phyloP scores from a whole-genome alignment of 768 basidiomycete species.

The Mycena alexandri region DNA sequence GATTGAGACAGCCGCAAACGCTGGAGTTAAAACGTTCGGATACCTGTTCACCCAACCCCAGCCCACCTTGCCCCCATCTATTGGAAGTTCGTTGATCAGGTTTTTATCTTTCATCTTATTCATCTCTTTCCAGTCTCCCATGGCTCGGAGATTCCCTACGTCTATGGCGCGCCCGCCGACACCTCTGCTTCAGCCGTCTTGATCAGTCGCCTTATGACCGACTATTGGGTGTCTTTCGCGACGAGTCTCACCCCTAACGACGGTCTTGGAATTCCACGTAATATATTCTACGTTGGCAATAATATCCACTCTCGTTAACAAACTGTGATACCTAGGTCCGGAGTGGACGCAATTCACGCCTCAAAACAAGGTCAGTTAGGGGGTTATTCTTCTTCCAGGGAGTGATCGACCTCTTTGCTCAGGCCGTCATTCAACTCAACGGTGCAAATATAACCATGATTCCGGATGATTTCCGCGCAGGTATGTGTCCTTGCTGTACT shows the following conservation, averaged over 20 bases:
- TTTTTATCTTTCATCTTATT: background rate
- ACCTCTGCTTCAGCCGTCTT: constrained; percentile 41
- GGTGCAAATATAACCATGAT: constrained; percentile 39
- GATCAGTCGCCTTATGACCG: constrained; percentile 52
- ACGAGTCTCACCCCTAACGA: constrained; percentile 57
- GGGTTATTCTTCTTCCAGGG: background rate
- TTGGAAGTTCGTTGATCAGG: constrained; percentile 45
- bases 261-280: constrained; percentile 47
- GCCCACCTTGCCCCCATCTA: constrained; percentile 29
- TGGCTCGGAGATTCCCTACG: constrained; percentile 50
- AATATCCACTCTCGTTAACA: no score
- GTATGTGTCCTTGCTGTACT: background rate
- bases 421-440: constrained; percentile 41
- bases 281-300: constrained; percentile 14
- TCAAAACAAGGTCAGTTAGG: constrained; percentile 11
- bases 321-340: constrained; percentile 1
- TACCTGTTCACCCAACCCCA: constrained; percentile 60
- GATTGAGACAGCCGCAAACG: constrained; percentile 54
- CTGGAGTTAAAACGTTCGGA: constrained; percentile 56
- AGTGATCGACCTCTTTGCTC: background rate
- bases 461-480: constrained; percentile 40
- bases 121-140: constrained; percentile 46
- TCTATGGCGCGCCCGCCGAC: constrained; percentile 48
- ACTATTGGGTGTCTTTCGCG: constrained; percentile 60
- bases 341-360: constrained; percentile 41